Percentiles rank a stretch among this genome's conserved stretches.
Evolutionary conservation across 768 basidiomycete genomes (phyloP).

Genomic region (Mycena floridula): DNA sequence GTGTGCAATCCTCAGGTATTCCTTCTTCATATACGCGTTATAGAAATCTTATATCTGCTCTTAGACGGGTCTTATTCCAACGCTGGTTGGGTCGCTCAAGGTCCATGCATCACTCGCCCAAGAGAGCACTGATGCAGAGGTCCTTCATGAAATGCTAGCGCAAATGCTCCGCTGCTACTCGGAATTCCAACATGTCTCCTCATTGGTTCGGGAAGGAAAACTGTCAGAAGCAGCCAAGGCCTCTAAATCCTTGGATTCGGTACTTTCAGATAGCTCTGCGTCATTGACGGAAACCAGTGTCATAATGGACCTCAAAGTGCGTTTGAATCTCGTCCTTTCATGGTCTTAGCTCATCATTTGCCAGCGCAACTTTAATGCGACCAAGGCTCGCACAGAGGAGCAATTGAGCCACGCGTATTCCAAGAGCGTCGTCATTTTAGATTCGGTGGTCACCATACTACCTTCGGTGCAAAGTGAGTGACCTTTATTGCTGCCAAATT

Average conservation of each 20-base stretch:
- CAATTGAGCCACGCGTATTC: slow-evolving; percentile 65
- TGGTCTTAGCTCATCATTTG: neutral
- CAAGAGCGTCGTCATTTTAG: slow-evolving; percentile 47
- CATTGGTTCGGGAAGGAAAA: slow-evolving; percentile 47
- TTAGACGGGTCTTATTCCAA: slow-evolving; percentile 67
- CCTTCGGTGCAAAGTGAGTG: slow-evolving; percentile 40
- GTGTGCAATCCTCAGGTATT: slow-evolving; percentile 59
- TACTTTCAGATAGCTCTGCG: slow-evolving; percentile 41
- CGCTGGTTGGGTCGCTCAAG: slow-evolving; percentile 46
- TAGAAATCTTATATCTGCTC: slow-evolving; percentile 6
- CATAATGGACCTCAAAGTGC: slow-evolving; percentile 52
- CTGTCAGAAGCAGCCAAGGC: slow-evolving; percentile 58
- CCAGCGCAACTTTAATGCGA: slow-evolving; percentile 50
- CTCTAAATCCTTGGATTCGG: slow-evolving; percentile 31
- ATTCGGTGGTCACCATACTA: slow-evolving; percentile 43
- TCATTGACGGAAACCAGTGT: slow-evolving; percentile 49
- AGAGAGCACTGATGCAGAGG: slow-evolving; percentile 48
- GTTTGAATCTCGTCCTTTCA: slow-evolving; percentile 18
- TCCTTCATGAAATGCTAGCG: slow-evolving; percentile 42
- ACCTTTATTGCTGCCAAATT: neutral
- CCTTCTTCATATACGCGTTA: neutral
- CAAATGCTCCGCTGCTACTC: slow-evolving; percentile 49
- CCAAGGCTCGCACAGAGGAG: slow-evolving; percentile 59
- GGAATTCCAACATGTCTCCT: slow-evolving; percentile 37
- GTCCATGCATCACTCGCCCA: slow-evolving; percentile 61